Conservation (phyloP, 208 protist species). For the Trypanosomatidae sp. region DNA sequence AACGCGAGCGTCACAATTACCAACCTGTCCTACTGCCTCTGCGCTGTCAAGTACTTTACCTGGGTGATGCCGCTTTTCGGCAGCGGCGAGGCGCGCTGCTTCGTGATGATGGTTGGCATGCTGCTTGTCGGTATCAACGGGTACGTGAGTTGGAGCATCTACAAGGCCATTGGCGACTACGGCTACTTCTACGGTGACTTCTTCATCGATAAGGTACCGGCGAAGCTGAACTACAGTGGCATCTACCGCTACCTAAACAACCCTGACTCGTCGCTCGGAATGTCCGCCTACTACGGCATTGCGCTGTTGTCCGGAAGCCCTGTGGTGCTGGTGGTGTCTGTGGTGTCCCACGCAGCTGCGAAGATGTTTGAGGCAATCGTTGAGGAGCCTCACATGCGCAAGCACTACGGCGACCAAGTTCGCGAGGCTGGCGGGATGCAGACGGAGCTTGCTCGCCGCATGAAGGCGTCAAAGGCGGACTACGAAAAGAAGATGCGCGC, state of each 20-base stretch:
- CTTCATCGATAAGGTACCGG: slow-evolving; percentile 69
- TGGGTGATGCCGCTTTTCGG: slow-evolving; percentile 47
- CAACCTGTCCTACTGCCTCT: slow-evolving; percentile 48
- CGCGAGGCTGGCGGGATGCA: slow-evolving; percentile 56
- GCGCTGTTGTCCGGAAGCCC: slow-evolving; percentile 88
- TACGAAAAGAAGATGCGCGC: slow-evolving; percentile 39
- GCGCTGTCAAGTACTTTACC: slow-evolving; percentile 44
- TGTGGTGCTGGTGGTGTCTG: slow-evolving; percentile 63
- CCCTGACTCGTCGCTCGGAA: slow-evolving; percentile 89
- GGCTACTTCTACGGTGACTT: slow-evolving; percentile 95
- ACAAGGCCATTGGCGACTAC: slow-evolving; percentile 90
- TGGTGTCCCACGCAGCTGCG: slow-evolving; percentile 72
- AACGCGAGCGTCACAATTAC: slow-evolving; percentile 75
- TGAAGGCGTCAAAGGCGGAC: slow-evolving; percentile 40
- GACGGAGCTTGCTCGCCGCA: slow-evolving; percentile 46
- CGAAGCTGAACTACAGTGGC: slow-evolving; percentile 87
- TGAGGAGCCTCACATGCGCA: slow-evolving; percentile 75
- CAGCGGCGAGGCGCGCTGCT: slow-evolving; percentile 38
- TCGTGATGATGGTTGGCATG: slow-evolving; percentile 46
- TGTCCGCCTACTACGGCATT: slow-evolving; percentile 88
- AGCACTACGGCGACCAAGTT: slow-evolving; percentile 48
- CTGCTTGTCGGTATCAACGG: slow-evolving; percentile 84
- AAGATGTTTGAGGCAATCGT: slow-evolving; percentile 86
- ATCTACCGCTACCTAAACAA: slow-evolving; percentile 96
- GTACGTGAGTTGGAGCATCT: slow-evolving; percentile 81